Evolutionary conservation across 208 protist species (phyloP).

Genomic region (Angomonas deanei): DNA sequence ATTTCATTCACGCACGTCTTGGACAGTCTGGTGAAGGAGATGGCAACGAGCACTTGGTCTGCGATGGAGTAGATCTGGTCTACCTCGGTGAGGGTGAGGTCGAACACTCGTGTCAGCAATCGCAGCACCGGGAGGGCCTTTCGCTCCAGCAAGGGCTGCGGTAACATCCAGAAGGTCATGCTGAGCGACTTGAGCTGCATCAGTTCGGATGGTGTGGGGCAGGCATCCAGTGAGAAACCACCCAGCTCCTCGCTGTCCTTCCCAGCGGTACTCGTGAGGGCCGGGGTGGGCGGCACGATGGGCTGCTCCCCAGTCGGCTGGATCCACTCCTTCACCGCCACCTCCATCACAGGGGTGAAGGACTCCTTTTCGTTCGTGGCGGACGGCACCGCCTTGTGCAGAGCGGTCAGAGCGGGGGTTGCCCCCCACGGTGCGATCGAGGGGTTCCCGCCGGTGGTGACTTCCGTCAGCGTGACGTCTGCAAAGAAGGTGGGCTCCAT

Average conservation of each 20-base stretch:
- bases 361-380: neutral
- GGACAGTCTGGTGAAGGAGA: constrained; percentile 22
- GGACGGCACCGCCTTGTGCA: neutral
- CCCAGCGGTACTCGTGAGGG: neutral
- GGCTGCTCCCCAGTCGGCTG: neutral
- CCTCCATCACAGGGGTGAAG: neutral
- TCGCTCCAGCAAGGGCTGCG: neutral
- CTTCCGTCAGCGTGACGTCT: too few relatives aligned
- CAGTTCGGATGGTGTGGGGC: neutral
- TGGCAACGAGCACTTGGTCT: constrained; percentile 18
- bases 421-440: neutral
- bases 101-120: constrained; percentile 14
- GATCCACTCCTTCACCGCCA: constrained; percentile 5
- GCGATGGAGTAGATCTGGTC: constrained; percentile 29
- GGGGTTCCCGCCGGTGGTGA: too few relatives aligned
- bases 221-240: neutral
- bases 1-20: constrained; percentile 41
- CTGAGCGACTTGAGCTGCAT: neutral
- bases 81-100: constrained; percentile 42
- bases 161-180: neutral
- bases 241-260: neutral
- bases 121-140: neutral
- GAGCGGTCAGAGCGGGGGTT: neutral
- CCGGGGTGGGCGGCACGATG: neutral
- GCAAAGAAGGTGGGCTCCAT: neutral